Conservation (phyloP, 2,329 filamentous ascomycete species). For the Aspergillus bombycis region DNA sequence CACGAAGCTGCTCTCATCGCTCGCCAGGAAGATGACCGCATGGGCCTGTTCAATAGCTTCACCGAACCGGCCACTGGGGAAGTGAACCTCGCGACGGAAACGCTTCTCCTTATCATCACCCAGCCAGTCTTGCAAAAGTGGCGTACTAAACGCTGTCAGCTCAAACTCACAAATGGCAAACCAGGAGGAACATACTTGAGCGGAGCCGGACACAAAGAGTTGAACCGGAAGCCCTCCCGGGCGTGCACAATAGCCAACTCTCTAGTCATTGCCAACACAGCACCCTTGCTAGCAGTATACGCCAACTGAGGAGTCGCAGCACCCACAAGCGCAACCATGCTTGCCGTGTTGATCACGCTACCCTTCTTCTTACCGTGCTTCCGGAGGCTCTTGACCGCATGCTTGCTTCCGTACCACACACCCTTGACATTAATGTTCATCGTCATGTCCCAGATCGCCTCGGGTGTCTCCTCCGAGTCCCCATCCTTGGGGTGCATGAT, state of each 20-base stretch:
- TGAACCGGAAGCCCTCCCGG: constrained; percentile 86
- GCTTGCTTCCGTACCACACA: constrained; percentile 95
- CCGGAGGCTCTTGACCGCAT: constrained; percentile 80
- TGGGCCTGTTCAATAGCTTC: constrained; percentile 94
- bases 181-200: constrained; percentile 62
- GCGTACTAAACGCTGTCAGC: constrained; percentile 60
- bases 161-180: background rate
- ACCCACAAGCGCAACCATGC: constrained; percentile 83
- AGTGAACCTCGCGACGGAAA: constrained; percentile 81
- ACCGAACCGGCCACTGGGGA: constrained; percentile 84
- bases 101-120: constrained; percentile 84
- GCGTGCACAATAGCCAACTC: constrained; percentile 93
- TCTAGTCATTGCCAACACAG: constrained; percentile 84
- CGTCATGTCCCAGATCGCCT: constrained; percentile 92
- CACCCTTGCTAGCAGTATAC: constrained; percentile 93
- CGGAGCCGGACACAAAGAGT: constrained; percentile 85
- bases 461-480: constrained; percentile 80
- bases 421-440: constrained; percentile 97
- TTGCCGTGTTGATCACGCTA: constrained; percentile 90
- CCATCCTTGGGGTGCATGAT: constrained; percentile 90
- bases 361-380: constrained; percentile 76
- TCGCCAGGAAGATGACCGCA: constrained; percentile 83
- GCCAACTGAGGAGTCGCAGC: constrained; percentile 86
- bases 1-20: constrained; percentile 86
- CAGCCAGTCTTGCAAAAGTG: constrained; percentile 89